Evolutionary conservation across 1,284 basidiomycete species (phyloP), one percentile per base, ranked within the genome.

Genomic region (Rhizoctonia solani): DNA sequence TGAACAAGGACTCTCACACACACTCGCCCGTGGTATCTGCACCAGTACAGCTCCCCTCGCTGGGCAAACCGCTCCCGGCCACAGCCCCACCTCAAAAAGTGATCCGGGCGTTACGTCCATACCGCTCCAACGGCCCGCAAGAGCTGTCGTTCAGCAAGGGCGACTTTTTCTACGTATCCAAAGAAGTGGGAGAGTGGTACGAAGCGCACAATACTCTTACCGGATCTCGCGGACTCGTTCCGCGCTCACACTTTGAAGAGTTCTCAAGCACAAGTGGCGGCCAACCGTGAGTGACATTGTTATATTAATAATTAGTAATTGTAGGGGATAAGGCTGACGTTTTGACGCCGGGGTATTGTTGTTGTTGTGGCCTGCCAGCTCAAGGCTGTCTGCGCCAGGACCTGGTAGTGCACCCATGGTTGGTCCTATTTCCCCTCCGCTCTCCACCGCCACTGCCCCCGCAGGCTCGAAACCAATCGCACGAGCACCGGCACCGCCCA

Each of bases 111-210:
- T 81, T 91, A 70, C 77, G 83, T 27, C 77, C 83, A 21, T 88
- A 95, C 79, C 79, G 83, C 47, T 87, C 92, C 1, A 82, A 84
- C 66, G 85, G 88, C 0, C 92, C 94, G 0, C 89, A 93, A 74
- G 90, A 98, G 75, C 86, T 99, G 65, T 87, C 91, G 47, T 99
- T 98, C 76, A 82, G 86, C 72, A 91, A 92, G 78, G 97, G 97
- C 70, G 97, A 99, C 80, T 98, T 98, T 79, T 98, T 98, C 81
- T 93, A 98, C 79, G 95, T 99, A 68, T 82, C 93, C 37, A 86
- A 86, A 70, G 93, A 96, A 73, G 80, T 83, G 16, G 81, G 86
- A 68, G 53, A 69, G 70, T 46, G 53, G 52, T 95, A 91, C 74
- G 90, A 94, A 76, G 93, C 90, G 3, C 86, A 94, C 75, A 95